A percentile compares a stretch with the other conserved stretches of the same genome.
These are phyloP conservation scores for Mollisiaceae sp. DNA, from an alignment of 2,329 filamentous ascomycete genomes.

Conservation along the genomic window DNA sequence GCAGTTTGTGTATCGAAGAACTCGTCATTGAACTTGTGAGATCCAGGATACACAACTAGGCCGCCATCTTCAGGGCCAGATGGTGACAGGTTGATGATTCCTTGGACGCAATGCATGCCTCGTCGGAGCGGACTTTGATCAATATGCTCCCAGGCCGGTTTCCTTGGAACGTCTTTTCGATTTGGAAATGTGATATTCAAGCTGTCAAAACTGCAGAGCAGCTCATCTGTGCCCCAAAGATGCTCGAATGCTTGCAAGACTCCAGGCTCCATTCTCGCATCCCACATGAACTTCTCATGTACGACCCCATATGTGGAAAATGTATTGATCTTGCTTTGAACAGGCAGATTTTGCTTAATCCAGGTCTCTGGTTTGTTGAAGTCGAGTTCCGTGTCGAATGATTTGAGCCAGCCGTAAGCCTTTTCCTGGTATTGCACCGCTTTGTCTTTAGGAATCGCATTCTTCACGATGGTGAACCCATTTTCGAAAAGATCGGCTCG, in stretches of 20 bases:
- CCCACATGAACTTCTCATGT: constrained; percentile 50
- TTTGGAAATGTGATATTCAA: constrained; percentile 45
- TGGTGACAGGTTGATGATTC: constrained; percentile 48
- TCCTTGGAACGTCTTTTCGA: constrained; percentile 20
- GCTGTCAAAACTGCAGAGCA: constrained; percentile 53
- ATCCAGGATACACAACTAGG: constrained; percentile 42
- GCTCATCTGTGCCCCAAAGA: constrained; percentile 48
- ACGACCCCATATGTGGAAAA: constrained; percentile 50
- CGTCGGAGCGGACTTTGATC: constrained; percentile 46
- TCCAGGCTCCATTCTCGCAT: constrained; percentile 45
- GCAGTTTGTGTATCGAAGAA: constrained; percentile 39
- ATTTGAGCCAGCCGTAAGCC: constrained; percentile 28
- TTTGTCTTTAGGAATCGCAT: constrained; percentile 24
- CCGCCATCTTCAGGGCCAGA: constrained; percentile 44
- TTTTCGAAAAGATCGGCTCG: constrained; percentile 22
- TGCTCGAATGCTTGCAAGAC: constrained; percentile 48
- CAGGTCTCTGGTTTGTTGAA: constrained; percentile 42
- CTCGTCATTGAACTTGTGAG: constrained; percentile 39
- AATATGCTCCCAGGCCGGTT: constrained; percentile 47
- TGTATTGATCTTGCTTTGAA: constrained; percentile 55
- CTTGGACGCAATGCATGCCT: constrained; percentile 52
- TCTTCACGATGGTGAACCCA: constrained; percentile 27
- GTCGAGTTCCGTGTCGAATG: constrained; percentile 32
- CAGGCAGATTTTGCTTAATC: constrained; percentile 45
- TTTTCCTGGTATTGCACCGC: constrained; percentile 26